Evolutionary conservation across 1,284 basidiomycete genomes (phyloP).

Genomic region (Anthracocystis panici-leucophaei): DNA sequence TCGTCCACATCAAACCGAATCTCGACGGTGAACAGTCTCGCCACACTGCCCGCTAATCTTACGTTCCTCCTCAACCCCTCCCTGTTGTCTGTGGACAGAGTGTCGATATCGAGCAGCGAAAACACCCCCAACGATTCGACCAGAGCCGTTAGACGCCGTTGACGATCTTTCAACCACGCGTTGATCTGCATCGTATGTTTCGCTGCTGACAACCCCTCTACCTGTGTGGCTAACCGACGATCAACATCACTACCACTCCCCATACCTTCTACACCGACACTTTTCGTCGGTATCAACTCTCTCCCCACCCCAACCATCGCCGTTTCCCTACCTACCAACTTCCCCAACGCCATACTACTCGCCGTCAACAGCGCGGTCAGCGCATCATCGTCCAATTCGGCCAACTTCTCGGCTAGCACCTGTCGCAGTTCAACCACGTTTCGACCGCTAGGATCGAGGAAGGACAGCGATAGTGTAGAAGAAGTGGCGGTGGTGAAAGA

Average conservation of each 20-base stretch:
- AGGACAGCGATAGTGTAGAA: conserved; percentile 3
- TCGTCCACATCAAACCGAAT: conserved; percentile 32
- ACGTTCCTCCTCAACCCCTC: neutral
- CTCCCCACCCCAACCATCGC: conserved; percentile 1
- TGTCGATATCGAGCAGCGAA: conserved; percentile 21
- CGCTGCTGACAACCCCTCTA: neutral
- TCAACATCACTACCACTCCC: conserved; percentile 39
- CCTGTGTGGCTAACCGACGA: conserved; percentile 6
- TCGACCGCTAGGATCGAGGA: conserved; percentile 1
- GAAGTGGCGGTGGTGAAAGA: neutral
- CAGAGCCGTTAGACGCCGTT: conserved; percentile 11
- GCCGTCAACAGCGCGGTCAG: conserved; percentile 24
- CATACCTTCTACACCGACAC: conserved; percentile 34
- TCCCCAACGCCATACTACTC: conserved; percentile 1
- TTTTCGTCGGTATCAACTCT: conserved; percentile 29
- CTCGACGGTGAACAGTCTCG: conserved; percentile 18
- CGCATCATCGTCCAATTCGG: conserved; percentile 41
- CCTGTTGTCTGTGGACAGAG: neutral
- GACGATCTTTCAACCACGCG: conserved; percentile 25
- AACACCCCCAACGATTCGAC: conserved; percentile 14
- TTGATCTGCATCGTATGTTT: conserved; percentile 12
- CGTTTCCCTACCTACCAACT: neutral
- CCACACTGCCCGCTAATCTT: conserved; percentile 6
- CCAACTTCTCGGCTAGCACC: conserved; percentile 18
- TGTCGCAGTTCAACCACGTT: neutral